A percentile compares a stretch with the other conserved stretches of the same genome.
Evolutionary conservation across 2,329 filamentous ascomycete species (phyloP).

Genomic region (Neonectria coccinea): DNA sequence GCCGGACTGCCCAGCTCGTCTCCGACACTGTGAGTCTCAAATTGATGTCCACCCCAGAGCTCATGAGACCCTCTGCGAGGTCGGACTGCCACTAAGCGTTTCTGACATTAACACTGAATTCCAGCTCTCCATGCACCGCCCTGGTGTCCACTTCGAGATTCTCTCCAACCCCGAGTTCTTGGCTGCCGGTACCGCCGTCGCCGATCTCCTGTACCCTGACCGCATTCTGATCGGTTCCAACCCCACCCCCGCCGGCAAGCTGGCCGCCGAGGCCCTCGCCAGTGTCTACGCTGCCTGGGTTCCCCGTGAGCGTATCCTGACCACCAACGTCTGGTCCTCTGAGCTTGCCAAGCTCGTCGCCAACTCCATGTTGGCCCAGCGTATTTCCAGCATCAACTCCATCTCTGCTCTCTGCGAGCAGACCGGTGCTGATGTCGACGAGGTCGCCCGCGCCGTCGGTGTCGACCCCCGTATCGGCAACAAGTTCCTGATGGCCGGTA

Average conservation of each 20-base stretch:
- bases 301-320: slow-evolving; percentile 73
- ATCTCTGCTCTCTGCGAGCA: slow-evolving; percentile 84
- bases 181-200: slow-evolving; percentile 80
- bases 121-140: slow-evolving; percentile 69
- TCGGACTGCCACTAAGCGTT: not conserved
- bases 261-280: slow-evolving; percentile 72
- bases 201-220: slow-evolving; percentile 77
- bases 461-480: slow-evolving; percentile 78
- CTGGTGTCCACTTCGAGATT: slow-evolving; percentile 76
- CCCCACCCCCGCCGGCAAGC: slow-evolving; percentile 68
- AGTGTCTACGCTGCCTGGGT: slow-evolving; percentile 80
- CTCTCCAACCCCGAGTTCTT: slow-evolving; percentile 87
- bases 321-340: slow-evolving; percentile 80
- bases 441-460: slow-evolving; percentile 76
- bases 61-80: not conserved
- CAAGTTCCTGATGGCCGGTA: slow-evolving; percentile 78
- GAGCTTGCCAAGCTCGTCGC: slow-evolving; percentile 83
- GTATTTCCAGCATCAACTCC: slow-evolving; percentile 84
- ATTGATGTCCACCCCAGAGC: not conserved
- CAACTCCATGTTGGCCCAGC: slow-evolving; percentile 84
- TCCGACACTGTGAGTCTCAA: slow-evolving; percentile 69
- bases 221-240: slow-evolving; percentile 80
- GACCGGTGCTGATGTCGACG: slow-evolving; percentile 80
- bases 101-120: slow-evolving; percentile 10
- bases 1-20: slow-evolving; percentile 77